phyloP scores from a whole-genome alignment of 2,329 filamentous ascomycete genomes.

The Cladosporium phlei region DNA sequence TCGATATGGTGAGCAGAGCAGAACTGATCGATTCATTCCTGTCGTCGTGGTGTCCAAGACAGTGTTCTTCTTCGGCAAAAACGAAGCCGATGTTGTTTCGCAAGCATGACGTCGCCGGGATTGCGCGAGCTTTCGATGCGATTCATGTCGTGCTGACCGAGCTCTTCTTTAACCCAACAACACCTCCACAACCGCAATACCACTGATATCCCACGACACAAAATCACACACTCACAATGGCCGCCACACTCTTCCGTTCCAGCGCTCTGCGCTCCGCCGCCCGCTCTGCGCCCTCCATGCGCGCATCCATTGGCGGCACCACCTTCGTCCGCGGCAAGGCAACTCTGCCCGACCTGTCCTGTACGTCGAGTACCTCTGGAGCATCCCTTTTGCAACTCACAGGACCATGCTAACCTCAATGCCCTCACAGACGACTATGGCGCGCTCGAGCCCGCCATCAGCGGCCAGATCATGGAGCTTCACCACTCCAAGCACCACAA shows the following conservation, averaged over 20 bases:
- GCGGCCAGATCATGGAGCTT: slow-evolving; percentile 90
- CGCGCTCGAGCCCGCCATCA: slow-evolving; percentile 80
- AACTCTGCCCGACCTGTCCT: slow-evolving; percentile 82
- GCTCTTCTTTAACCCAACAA: background rate
- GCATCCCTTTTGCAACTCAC: no score
- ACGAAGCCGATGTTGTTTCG: no score
- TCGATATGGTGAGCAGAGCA: no score
- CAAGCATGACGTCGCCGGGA: no score
- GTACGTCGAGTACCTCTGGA: slow-evolving; percentile 40
- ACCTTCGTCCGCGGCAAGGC: slow-evolving; percentile 83
- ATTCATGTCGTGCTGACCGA: background rate
- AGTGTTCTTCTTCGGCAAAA: no score
- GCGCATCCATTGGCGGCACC: slow-evolving; percentile 61
- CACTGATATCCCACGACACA: background rate
- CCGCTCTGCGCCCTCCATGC: slow-evolving; percentile 58
- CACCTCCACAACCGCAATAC: slow-evolving; percentile 13
- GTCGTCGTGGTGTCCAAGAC: no score
- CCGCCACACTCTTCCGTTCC: slow-evolving; percentile 68
- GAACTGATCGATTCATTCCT: no score
- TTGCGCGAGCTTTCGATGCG: no score
- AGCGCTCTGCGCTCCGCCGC: slow-evolving; percentile 67
- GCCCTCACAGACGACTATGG: slow-evolving; percentile 88
- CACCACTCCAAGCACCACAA: slow-evolving; percentile 94
- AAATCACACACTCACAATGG: slow-evolving; percentile 56
- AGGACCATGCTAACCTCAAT: no score